Evolutionary conservation across 192 early-diverging fungal genomes (phyloP), one percentile per base, ranked within the genome.

Genomic region (Lunasporangiospora selenospora): DNA sequence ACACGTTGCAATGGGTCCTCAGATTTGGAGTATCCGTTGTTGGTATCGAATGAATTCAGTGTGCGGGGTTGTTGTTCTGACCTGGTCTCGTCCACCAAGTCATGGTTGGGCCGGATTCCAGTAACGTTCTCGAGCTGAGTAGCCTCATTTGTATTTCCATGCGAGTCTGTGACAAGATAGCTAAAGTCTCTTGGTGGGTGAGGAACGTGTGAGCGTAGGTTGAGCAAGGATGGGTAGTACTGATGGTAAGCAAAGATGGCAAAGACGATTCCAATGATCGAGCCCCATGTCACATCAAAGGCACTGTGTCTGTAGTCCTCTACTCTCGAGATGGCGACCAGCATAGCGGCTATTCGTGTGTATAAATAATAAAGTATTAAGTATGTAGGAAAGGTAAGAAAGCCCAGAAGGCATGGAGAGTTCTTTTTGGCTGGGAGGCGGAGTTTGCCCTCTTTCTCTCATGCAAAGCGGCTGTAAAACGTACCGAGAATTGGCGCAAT

Each of bases 231-330:
- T 9, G 90, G 88, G 36, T 90, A 89, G 70, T 88, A 92, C 62
- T 88, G 87, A 55, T 77, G 77, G 61, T 92, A 90, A 0, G 85
- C 78, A 56, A 90, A 89, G 45, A 77, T 77, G 5, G 86, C 88
- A 75, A 83, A 85, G 18, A 80, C 53, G 1, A 81, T 73, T 19
- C 90, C 90, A 3, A 92, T 57, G 10, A 80, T 60, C 16, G 73
- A 33, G n/a, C 89, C 89, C 37, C 84, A 79, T n/a, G 83, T 65
- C 21, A 90, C 88, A 58, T 90, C 88, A 37, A 81, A 65, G 75
- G 79, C 84, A 44, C 85, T 82, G 48, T 90, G 88, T 53, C 83
- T 81, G 48, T 89, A 90, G 55, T 89, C 88, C 42, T 77, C 71
- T 24, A 81, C 79, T 11, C 89, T 77, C 15, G 88, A 81, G 3